Evolutionary conservation across 2,329 filamentous ascomycete species (phyloP).

Genomic region (Fusarium aywerte): DNA sequence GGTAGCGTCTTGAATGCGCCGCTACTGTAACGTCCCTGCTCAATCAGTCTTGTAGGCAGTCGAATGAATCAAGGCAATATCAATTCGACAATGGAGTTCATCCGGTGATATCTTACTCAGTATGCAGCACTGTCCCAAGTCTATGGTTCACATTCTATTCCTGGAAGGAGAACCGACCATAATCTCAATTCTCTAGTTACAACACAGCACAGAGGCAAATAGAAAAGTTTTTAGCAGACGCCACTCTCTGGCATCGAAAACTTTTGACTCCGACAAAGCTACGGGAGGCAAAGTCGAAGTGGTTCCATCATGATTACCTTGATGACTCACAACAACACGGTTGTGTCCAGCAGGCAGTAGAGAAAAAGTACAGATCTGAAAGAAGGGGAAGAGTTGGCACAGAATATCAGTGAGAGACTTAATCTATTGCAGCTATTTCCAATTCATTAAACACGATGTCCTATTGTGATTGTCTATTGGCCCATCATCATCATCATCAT

Average conservation of each 20-base stretch:
- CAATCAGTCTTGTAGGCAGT: neutral
- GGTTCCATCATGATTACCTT: constrained; percentile 9
- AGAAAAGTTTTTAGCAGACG: neutral
- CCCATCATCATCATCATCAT: constrained; percentile 17
- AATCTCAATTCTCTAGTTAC: neutral
- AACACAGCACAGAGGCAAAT: neutral
- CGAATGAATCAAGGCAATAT: neutral
- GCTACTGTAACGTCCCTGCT: neutral
- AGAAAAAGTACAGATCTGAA: neutral
- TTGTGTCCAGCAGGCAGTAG: neutral
- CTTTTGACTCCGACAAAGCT: neutral
- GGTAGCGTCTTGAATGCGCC: neutral
- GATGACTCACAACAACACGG: constrained; percentile 26
- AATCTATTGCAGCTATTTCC: neutral
- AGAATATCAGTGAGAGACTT: neutral
- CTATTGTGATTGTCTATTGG: constrained; percentile 27
- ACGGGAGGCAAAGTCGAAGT: constrained; percentile 3
- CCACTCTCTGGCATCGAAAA: neutral
- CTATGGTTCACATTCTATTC: neutral
- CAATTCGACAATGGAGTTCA: neutral
- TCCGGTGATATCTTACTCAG: neutral
- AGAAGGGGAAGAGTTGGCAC: neutral
- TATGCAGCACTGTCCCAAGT: neutral
- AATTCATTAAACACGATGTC: constrained; percentile 32
- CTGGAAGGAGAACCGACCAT: neutral